A percentile compares a stretch with the other conserved stretches of the same genome.
Conservation (phyloP, 2,329 filamentous ascomycete genomes). For the Fusarium tupiense region DNA sequence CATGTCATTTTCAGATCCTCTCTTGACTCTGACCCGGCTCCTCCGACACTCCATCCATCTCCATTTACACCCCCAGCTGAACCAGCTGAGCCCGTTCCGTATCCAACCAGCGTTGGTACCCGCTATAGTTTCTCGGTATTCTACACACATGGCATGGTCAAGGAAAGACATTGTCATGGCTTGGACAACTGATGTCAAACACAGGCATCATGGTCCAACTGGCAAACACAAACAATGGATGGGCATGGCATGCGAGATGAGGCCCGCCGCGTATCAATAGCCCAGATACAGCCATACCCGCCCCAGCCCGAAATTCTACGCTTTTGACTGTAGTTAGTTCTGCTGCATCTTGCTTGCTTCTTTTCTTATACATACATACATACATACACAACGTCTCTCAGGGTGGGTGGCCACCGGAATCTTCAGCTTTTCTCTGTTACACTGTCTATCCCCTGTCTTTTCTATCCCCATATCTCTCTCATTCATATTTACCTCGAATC, state of each 20-base stretch:
- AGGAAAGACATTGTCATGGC: conserved; percentile 17
- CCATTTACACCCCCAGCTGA: conserved; percentile 14
- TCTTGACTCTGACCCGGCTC: conserved; percentile 5
- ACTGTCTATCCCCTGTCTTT: conserved; percentile 25
- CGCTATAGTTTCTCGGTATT: not conserved
- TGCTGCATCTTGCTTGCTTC: conserved; percentile 38
- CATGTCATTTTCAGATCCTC: not conserved
- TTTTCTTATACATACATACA: conserved; percentile 35
- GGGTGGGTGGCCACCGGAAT: conserved; percentile 33
- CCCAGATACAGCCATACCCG: conserved; percentile 34
- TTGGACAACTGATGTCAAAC: conserved; percentile 28
- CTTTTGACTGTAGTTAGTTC: conserved; percentile 27
- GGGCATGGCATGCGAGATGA: conserved; percentile 39
- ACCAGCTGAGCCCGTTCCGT: conserved; percentile 23
- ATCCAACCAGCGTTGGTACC: conserved; percentile 33
- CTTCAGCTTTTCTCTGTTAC: conserved; percentile 36
- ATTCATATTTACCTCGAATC: conserved; percentile 17
- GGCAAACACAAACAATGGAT: conserved; percentile 17
- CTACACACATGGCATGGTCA: conserved; percentile 19
- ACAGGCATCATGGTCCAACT: conserved; percentile 20
- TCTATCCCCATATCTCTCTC: conserved; percentile 19
- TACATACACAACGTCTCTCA: conserved; percentile 38
- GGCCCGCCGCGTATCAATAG: conserved; percentile 41
- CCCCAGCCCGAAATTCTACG: conserved; percentile 36
- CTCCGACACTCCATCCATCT: conserved; percentile 15